Evolutionary conservation across 75 land plant species (phyloP), one percentile per base, ranked within the genome.

Genomic region (Isoetes taiwanensis): DNA sequence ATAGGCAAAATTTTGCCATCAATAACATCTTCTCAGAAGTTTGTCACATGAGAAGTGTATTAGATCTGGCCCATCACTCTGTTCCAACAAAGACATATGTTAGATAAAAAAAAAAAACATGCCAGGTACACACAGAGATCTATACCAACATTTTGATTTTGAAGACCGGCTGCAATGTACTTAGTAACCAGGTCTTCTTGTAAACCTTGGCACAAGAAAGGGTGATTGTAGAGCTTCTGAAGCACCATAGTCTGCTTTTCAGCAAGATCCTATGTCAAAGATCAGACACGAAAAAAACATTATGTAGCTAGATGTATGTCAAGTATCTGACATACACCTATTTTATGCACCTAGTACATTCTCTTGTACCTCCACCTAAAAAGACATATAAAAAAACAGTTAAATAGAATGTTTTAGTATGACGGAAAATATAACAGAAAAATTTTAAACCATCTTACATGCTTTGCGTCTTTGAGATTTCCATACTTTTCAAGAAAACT

Each of bases 401-500:
- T n/a, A n/a, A n/a, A n/a, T n/a, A n/a, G n/a, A n/a, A n/a, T n/a
- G n/a, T n/a, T n/a, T n/a, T n/a, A n/a, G n/a, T n/a, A n/a, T n/a
- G n/a, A n/a, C n/a, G n/a, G n/a, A n/a, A n/a, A n/a, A n/a, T n/a
- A n/a, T n/a, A n/a, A 14, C 39, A 10, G 39, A 14, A 37, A 37
- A 10, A 37, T 37, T 37, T 9, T 37, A 14, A 10, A 37, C 39
- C 12, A 37, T 14, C 9, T 37, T 37, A 14, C 9, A 37, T 37
- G 39, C 39, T 37, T 37, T 14, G 12, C 12, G 14, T 10, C 14
- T 14, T 10, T 10, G 39, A 10, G 9, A 27, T 54, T 32, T 28
- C 61, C 71, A 64, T 69, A 66, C 37, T 69, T 66, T 40, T 34
- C 64, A 55, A n/a, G n/a, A n/a, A n/a, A n/a, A n/a, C n/a, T 46